Evolutionary conservation across 2,329 filamentous ascomycete species (phyloP).

Genomic region (Fusarium marasasianum): DNA sequence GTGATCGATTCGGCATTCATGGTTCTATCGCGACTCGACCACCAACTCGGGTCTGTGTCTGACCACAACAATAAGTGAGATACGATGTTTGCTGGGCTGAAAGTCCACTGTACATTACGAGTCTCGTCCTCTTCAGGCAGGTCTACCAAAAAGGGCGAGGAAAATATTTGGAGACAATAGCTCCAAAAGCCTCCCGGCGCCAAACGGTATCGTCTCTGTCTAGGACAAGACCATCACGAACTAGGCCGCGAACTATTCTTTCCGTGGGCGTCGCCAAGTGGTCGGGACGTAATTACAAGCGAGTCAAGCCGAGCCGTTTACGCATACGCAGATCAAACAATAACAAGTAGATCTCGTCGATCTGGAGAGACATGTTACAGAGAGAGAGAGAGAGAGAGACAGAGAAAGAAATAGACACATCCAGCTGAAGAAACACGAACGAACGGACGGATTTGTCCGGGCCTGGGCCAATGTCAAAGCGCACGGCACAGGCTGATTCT

Average conservation of each 20-base stretch:
- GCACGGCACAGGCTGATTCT: constrained; percentile 28
- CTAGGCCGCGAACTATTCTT: constrained; percentile 1
- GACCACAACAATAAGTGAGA: background rate
- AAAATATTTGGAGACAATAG: constrained; percentile 10
- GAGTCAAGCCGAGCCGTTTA: constrained; percentile 4
- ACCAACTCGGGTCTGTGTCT: constrained; percentile 12
- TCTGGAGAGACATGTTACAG: background rate
- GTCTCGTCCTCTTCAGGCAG: background rate
- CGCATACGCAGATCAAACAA: background rate
- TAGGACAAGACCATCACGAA: background rate
- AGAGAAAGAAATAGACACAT: background rate
- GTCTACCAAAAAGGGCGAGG: background rate
- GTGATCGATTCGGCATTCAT: constrained; percentile 28
- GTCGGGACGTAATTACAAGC: background rate
- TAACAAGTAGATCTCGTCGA: background rate
- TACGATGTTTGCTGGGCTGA: background rate
- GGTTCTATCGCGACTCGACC: constrained; percentile 2
- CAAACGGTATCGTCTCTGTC: constrained; percentile 16
- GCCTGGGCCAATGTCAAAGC: constrained; percentile 25
- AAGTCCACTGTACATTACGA: background rate
- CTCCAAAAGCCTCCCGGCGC: constrained; percentile 15
- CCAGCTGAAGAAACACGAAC: background rate
- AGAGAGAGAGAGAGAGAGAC: background rate
- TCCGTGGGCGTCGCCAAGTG: background rate
- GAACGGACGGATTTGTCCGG: background rate